Percentiles rank a stretch among this genome's conserved stretches.
Conservation (phyloP, 352 stramenopile genomes). For the Plasmopara muralis region DNA sequence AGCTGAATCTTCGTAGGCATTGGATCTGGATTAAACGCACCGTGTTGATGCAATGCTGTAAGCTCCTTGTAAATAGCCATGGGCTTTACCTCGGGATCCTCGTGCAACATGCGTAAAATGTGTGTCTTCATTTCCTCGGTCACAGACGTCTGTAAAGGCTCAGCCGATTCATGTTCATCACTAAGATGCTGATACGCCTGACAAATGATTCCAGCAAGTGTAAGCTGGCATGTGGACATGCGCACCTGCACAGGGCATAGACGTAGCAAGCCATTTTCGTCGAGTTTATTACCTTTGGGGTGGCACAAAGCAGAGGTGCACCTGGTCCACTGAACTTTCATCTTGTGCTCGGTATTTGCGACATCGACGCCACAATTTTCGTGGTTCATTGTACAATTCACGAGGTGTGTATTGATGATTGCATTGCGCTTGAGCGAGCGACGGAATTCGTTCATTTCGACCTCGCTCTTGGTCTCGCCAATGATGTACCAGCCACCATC, state of each 20-base stretch:
- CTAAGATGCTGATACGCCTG: constrained; percentile 74
- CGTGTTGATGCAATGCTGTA: constrained; percentile 40
- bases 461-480: constrained; percentile 61
- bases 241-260: constrained; percentile 64
- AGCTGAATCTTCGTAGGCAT: constrained; percentile 82
- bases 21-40: constrained; percentile 57
- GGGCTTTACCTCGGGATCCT: constrained; percentile 59
- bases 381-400: constrained; percentile 81
- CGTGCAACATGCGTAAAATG: constrained; percentile 59
- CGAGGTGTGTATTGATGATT: constrained; percentile 80
- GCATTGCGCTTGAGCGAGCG: constrained; percentile 74
- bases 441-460: constrained; percentile 68
- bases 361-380: constrained; percentile 35
- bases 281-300: constrained; percentile 39
- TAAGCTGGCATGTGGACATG: constrained; percentile 80
- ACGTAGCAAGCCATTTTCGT: constrained; percentile 29
- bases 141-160: constrained; percentile 63
- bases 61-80: constrained; percentile 78
- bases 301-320: constrained; percentile 75
- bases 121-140: constrained; percentile 72
- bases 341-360: constrained; percentile 60
- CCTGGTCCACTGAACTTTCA: constrained; percentile 83
- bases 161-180: constrained; percentile 65
- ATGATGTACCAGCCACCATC: constrained; percentile 76
- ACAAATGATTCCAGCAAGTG: constrained; percentile 59